Evolutionary conservation across 805 yeast genomes (phyloP).

Genomic region (Groenewaldozyma tartarivorans): DNA sequence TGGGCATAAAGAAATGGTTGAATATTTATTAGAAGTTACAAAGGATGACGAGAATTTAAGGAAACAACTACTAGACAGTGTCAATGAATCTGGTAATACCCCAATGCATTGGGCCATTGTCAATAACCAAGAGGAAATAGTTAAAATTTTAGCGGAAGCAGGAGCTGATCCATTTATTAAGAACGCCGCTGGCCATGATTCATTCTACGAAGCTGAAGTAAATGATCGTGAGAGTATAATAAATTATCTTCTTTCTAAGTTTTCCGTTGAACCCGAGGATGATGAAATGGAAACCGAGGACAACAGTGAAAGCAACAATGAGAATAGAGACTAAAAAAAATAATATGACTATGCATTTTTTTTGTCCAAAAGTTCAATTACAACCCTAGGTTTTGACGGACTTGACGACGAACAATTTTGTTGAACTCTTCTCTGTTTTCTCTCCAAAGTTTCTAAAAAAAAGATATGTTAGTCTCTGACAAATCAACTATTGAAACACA

Average conservation of each 20-base stretch:
- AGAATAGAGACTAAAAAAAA: neutral
- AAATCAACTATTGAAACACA: neutral
- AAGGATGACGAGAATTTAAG: constrained; percentile 36
- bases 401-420: constrained; percentile 54
- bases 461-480: constrained; percentile 3
- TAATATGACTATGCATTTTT: too few relatives aligned
- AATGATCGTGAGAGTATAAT: constrained; percentile 69
- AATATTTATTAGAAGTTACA: constrained; percentile 28
- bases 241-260: constrained; percentile 63
- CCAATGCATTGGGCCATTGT: constrained; percentile 94
- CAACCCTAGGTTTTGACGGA: constrained; percentile 62
- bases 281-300: constrained; percentile 16
- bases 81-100: constrained; percentile 82
- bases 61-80: constrained; percentile 25
- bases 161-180: constrained; percentile 77
- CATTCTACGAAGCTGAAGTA: constrained; percentile 81
- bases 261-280: constrained; percentile 56
- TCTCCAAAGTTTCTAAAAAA: constrained; percentile 68
- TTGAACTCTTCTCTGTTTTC: constrained; percentile 66
- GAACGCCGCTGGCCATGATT: constrained; percentile 70
- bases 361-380: constrained; percentile 20
- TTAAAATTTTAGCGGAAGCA: constrained; percentile 59
- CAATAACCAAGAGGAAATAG: constrained; percentile 72
- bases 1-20: constrained; percentile 67
- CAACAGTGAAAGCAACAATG: constrained; percentile 7